Percentiles rank a stretch among this genome's conserved stretches.
Conservation (phyloP, 2,329 filamentous ascomycete species). For the Neurospora crassa region DNA sequence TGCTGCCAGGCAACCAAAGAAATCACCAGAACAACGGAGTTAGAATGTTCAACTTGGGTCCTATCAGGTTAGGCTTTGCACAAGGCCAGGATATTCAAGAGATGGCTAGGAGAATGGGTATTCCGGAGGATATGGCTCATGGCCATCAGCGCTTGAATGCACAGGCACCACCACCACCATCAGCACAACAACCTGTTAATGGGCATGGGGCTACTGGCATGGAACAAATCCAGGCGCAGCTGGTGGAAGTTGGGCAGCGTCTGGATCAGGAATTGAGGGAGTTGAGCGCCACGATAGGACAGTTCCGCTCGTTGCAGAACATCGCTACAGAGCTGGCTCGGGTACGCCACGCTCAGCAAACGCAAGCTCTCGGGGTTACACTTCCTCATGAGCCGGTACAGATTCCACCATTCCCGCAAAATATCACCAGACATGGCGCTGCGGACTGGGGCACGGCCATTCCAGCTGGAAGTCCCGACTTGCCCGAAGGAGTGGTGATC, state of each 20-base stretch:
- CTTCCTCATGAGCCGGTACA: conserved; percentile 6
- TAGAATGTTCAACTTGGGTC: conserved; percentile 47
- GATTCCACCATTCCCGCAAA: conserved; percentile 8
- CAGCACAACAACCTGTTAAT: conserved; percentile 8
- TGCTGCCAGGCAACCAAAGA: conserved; percentile 16
- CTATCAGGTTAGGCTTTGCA: conserved; percentile 67
- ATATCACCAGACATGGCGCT: conserved; percentile 38
- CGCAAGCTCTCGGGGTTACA: conserved; percentile 6
- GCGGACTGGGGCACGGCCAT: conserved; percentile 39
- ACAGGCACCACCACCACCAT: conserved; percentile 5
- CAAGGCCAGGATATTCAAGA: conserved; percentile 60
- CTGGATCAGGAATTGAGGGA: conserved; percentile 57
- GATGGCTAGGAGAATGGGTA: conserved; percentile 53
- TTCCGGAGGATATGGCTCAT: conserved; percentile 25
- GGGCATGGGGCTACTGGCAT: conserved; percentile 8
- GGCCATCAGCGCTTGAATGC: conserved; percentile 9
- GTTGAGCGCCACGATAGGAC: conserved; percentile 54
- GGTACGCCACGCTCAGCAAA: conserved; percentile 37
- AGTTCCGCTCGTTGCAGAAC: conserved; percentile 57
- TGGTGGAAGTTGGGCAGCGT: conserved; percentile 58
- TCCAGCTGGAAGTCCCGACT: conserved; percentile 48
- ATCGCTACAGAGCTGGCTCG: conserved; percentile 59
- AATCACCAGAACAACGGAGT: conserved; percentile 25
- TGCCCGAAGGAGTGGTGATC: conserved; percentile 54
- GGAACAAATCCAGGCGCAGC: conserved; percentile 44